Evolutionary conservation across 768 basidiomycete species (phyloP).

Genomic region (Solioccasus polychromus): DNA sequence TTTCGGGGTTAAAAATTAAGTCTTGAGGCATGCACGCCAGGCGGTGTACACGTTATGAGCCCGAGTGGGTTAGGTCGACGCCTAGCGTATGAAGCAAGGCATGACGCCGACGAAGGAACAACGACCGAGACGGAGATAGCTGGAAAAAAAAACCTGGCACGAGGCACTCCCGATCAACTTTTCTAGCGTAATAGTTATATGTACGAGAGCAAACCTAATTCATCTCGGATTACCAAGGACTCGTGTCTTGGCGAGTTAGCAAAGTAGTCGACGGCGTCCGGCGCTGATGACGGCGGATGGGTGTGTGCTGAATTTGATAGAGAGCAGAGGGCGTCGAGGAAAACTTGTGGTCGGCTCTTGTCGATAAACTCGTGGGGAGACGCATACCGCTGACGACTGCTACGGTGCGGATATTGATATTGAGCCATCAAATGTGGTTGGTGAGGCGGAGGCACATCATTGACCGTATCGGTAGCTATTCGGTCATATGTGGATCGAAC

Average conservation of each 20-base stretch:
- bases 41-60: constrained; percentile 22
- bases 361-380: constrained; percentile 16
- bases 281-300: constrained; percentile 2
- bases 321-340: constrained; percentile 16
- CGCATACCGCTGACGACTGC: constrained; percentile 11
- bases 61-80: constrained; percentile 17
- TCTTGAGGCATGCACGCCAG: constrained; percentile 22
- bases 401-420: constrained; percentile 30
- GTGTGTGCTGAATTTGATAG: constrained; percentile 6
- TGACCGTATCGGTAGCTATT: constrained; percentile 19
- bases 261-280: neutral
- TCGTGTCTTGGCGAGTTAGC: neutral
- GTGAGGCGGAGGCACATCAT: constrained; percentile 8
- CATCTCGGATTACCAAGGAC: constrained; percentile 8
- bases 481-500: constrained; percentile 17
- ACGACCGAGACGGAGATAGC: constrained; percentile 8
- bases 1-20: constrained; percentile 11
- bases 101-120: constrained; percentile 8
- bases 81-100: constrained; percentile 23
- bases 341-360: constrained; percentile 26
- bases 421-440: constrained; percentile 13
- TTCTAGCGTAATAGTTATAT: no score
- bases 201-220: constrained; percentile 1
- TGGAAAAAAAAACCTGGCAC: constrained; percentile 5
- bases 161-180: no score